These are phyloP conservation scores for Achaetomiella virescens DNA, from an alignment of 495 filamentous ascomycete species.

Conservation along the genomic window DNA sequence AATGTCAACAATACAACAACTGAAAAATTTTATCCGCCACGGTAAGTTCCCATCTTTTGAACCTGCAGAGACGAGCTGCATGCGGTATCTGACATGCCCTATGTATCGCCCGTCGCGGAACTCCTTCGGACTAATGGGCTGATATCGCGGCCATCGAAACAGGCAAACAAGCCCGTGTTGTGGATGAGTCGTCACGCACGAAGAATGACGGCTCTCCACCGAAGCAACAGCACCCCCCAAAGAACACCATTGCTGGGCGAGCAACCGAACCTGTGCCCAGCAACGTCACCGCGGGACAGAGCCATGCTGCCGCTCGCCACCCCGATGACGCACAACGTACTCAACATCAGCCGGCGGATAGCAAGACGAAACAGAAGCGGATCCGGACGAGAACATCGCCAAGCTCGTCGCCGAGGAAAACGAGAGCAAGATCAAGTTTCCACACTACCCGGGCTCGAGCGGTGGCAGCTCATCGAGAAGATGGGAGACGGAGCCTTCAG, in stretches of 20 bases:
- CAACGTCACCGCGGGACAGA: constrained; percentile 6
- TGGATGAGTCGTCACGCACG: constrained; percentile 44
- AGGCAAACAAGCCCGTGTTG: constrained; percentile 79
- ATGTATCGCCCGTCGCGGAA: not conserved
- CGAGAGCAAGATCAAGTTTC: constrained; percentile 74
- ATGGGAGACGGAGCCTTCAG: constrained; percentile 99
- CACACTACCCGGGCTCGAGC: constrained; percentile 87
- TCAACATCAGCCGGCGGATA: constrained; percentile 20
- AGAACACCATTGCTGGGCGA: constrained; percentile 26
- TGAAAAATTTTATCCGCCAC: constrained; percentile 98
- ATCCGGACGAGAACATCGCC: constrained; percentile 62
- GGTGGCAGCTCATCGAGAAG: constrained; percentile 88
- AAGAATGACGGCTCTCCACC: constrained; percentile 53
- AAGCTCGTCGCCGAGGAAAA: constrained; percentile 88
- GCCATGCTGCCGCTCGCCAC: constrained; percentile 50
- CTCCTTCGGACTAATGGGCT: constrained; percentile 15
- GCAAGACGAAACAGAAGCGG: constrained; percentile 41
- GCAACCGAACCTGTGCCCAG: constrained; percentile 24
- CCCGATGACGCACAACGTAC: constrained; percentile 18
- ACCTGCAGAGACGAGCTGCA: not conserved
- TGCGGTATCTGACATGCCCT: not conserved
- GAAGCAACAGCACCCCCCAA: constrained; percentile 35
- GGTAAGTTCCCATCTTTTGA: constrained; percentile 42
- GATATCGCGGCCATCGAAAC: constrained; percentile 23
- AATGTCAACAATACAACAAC: constrained; percentile 69